A percentile compares a stretch with the other conserved stretches of the same genome.
phyloP scores from a whole-genome alignment of 495 filamentous ascomycete genomes.

The Evernia prunastri region DNA sequence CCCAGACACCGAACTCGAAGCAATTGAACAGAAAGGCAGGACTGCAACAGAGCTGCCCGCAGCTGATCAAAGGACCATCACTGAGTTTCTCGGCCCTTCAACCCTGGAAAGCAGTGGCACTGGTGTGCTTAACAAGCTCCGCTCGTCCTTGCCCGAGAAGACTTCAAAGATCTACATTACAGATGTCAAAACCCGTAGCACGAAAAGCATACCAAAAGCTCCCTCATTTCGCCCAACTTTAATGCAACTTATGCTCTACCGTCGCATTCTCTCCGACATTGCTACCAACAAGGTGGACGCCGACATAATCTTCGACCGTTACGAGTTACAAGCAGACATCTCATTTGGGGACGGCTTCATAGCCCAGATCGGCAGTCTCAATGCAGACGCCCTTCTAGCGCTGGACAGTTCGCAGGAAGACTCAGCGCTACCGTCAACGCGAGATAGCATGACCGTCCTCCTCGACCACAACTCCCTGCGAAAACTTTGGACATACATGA shows the following conservation, averaged over 20 bases:
- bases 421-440: slow-evolving; percentile 27
- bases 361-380: slow-evolving; percentile 63
- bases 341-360: slow-evolving; percentile 76
- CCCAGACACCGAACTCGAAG: slow-evolving; percentile 64
- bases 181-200: slow-evolving; percentile 79
- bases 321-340: slow-evolving; percentile 55
- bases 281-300: slow-evolving; percentile 66
- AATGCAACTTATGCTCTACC: slow-evolving; percentile 88
- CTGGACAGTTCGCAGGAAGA: slow-evolving; percentile 16
- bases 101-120: slow-evolving; percentile 13
- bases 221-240: slow-evolving; percentile 67
- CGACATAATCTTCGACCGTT: slow-evolving; percentile 57
- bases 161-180: slow-evolving; percentile 61
- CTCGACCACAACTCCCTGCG: slow-evolving; percentile 52
- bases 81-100: slow-evolving; percentile 36
- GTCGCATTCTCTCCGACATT: slow-evolving; percentile 71
- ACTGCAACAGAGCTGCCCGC: slow-evolving; percentile 34
- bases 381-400: slow-evolving; percentile 50
- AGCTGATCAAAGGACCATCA: slow-evolving; percentile 50
- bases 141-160: slow-evolving; percentile 14
- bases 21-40: slow-evolving; percentile 40
- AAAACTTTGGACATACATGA: slow-evolving; percentile 62
- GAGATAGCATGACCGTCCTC: slow-evolving; percentile 50
- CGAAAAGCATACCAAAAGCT: slow-evolving; percentile 54
- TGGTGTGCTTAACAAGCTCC: slow-evolving; percentile 11